phyloP scores from a whole-genome alignment of 2,329 filamentous ascomycete species.

The Lasiodiplodia sp. region DNA sequence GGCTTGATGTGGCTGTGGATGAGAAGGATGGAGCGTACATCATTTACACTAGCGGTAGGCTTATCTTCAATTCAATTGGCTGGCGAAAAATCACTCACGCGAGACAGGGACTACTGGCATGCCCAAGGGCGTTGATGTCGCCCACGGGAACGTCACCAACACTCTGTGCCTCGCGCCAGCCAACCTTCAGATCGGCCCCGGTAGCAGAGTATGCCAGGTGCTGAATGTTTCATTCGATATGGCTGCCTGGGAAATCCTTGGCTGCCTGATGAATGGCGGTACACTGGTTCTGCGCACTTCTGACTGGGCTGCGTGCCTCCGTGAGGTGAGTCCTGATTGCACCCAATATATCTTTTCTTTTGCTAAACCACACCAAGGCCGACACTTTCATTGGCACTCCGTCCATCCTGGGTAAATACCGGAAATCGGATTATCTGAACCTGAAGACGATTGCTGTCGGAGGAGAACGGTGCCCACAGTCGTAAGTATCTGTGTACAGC shows the following conservation, averaged over 20 bases:
- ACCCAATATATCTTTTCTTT: neutral
- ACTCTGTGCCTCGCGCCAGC: conserved; percentile 60
- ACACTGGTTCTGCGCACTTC: conserved; percentile 62
- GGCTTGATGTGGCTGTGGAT: conserved; percentile 35
- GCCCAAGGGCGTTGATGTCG: conserved; percentile 67
- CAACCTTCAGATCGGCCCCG: conserved; percentile 58
- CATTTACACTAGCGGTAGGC: conserved; percentile 60
- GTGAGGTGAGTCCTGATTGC: conserved; percentile 47
- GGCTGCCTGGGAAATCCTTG: conserved; percentile 69
- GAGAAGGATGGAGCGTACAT: conserved; percentile 41
- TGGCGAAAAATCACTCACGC: conserved; percentile 18
- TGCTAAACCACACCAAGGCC: conserved; percentile 43
- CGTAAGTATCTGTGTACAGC: conserved; percentile 42
- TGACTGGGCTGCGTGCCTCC: conserved; percentile 57
- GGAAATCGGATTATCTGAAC: conserved; percentile 56
- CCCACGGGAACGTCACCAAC: conserved; percentile 64
- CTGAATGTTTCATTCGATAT: conserved; percentile 68
- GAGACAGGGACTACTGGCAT: conserved; percentile 58
- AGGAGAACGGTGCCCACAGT: conserved; percentile 61
- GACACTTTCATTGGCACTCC: conserved; percentile 65
- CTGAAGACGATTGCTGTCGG: conserved; percentile 63
- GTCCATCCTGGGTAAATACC: conserved; percentile 61
- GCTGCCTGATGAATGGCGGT: conserved; percentile 64
- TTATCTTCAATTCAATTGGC: neutral
- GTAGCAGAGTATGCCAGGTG: conserved; percentile 62